Evolutionary conservation across 495 filamentous ascomycete species (phyloP).

Genomic region (Apiosordaria backusii): DNA sequence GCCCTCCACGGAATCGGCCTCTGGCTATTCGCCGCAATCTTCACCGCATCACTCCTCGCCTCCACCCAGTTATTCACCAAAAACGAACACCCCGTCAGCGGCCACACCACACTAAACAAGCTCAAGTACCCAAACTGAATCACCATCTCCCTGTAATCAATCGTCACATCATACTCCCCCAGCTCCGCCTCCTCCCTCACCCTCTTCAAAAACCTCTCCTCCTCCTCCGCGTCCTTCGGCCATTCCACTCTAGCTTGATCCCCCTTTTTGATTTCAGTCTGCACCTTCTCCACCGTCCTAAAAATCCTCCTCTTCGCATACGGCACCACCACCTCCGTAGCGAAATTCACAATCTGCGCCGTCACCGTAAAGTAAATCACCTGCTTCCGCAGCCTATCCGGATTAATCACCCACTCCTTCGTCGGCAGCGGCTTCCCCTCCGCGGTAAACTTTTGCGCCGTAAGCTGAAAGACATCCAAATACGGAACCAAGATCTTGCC

Average conservation of each 20-base stretch:
- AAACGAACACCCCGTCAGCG: constrained; percentile 82
- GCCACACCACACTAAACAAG: constrained; percentile 91
- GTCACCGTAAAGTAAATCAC: constrained; percentile 97
- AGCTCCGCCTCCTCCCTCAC: constrained; percentile 87
- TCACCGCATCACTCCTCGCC: constrained; percentile 86
- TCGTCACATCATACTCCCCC: constrained; percentile 78
- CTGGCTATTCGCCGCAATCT: constrained; percentile 87
- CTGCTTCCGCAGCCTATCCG: constrained; percentile 78
- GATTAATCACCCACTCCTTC: constrained; percentile 76
- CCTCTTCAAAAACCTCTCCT: constrained; percentile 70
- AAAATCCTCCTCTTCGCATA: constrained; percentile 72
- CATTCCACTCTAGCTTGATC: constrained; percentile 34
- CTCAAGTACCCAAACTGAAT: constrained; percentile 91
- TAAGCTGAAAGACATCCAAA: constrained; percentile 78
- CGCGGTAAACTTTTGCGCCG: constrained; percentile 68
- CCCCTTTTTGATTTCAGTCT: constrained; percentile 53
- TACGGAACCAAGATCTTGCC: constrained; percentile 83
- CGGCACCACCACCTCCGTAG: constrained; percentile 81
- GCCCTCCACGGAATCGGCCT: constrained; percentile 81
- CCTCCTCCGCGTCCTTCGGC: constrained; percentile 62
- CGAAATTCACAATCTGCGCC: constrained; percentile 85
- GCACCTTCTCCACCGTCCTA: constrained; percentile 69
- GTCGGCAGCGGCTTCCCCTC: constrained; percentile 65
- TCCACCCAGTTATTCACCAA: constrained; percentile 96
- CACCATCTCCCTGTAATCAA: constrained; percentile 91